Base-by-base conservation (phyloP, 805 yeast species). In the Helenozyma rhizophorensis region DNA sequence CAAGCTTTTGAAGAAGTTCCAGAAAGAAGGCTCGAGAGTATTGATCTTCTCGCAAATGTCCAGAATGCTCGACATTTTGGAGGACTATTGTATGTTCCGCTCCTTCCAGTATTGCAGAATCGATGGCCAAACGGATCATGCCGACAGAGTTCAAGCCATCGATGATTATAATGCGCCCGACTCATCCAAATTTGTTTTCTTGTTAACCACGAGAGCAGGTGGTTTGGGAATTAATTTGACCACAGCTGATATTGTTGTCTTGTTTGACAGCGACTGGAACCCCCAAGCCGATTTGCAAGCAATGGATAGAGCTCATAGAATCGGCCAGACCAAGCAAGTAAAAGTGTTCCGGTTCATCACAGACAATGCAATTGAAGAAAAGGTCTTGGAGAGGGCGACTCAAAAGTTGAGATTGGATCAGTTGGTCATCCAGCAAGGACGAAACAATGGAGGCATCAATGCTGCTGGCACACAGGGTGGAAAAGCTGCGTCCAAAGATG, bases 211-310 rank as follows among this genome's bases (percentile, higher is more conserved):
- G 3, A 75, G 94, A 67, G 94, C 94, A 27, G 93, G 96, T 59
- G 96, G 96, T 9, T 69, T 87, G 54, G 94, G 94, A 59, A 83
- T 83, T 49, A 83, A 83, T 52, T 68, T 83, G 50, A 83, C 93
- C 4, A 64, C 79, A n/a, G 93, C 93, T 1, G 89, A 83, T 56
- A 68, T 80, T 42, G 94, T 83, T 28, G 73, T 83, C 3, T 57
- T 83, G 27, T 83, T 68, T 52, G 94, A 83, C 58, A 80, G 88
- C 3, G 94, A 83, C 55, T 83, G 94, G 94, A 83, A 83, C 46
- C 94, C 94, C 1, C 94, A 83, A 52, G 93, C 90, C 4, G 94
- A 83, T 68, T 70, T 83, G 44, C 94, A 83, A 58, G 90, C 90
- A 1, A 83, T 83, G 93, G 94, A 83, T 54, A 72, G 94, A 64